Evolutionary conservation across 2,329 filamentous ascomycete species (phyloP).

Genomic region (Aspergillus pseudoglaucus): DNA sequence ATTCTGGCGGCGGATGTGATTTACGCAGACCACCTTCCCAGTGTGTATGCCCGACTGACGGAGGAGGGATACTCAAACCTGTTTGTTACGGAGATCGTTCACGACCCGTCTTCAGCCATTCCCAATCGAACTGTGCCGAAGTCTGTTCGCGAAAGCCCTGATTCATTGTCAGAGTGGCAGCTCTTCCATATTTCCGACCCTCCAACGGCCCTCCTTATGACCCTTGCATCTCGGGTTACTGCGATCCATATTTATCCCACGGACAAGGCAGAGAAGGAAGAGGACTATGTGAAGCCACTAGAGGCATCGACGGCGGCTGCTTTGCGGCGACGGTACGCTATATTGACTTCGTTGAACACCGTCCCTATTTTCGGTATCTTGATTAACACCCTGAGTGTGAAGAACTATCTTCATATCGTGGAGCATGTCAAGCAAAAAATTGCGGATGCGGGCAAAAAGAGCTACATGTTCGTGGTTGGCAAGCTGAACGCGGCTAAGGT

Average conservation of each 20-base stretch:
- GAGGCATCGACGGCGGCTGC: constrained; percentile 48
- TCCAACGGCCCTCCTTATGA: constrained; percentile 75
- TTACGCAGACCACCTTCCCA: constrained; percentile 67
- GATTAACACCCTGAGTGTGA: constrained; percentile 89
- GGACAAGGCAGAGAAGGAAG: constrained; percentile 20
- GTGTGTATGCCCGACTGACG: constrained; percentile 50
- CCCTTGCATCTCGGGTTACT: constrained; percentile 73
- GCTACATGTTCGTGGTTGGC: constrained; percentile 91
- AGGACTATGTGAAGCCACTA: constrained; percentile 33
- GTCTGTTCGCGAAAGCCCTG: constrained; percentile 39
- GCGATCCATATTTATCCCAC: constrained; percentile 73
- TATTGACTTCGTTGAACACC: constrained; percentile 72
- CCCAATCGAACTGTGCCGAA: constrained; percentile 71
- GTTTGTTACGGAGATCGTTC: constrained; percentile 64
- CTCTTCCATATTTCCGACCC: constrained; percentile 82
- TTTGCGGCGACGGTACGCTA: constrained; percentile 80
- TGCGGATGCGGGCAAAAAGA: constrained; percentile 77
- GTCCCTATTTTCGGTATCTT: constrained; percentile 85
- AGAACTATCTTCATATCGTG: constrained; percentile 80
- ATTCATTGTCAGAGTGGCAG: constrained; percentile 58
- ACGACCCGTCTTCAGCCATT: constrained; percentile 71
- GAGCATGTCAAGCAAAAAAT: constrained; percentile 67
- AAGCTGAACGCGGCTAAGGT: constrained; percentile 94
- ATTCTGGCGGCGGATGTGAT: constrained; percentile 86
- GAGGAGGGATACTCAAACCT: constrained; percentile 63